Conservation (phyloP, 2,329 filamentous ascomycete species). For the Penicillium brevicompactum region DNA sequence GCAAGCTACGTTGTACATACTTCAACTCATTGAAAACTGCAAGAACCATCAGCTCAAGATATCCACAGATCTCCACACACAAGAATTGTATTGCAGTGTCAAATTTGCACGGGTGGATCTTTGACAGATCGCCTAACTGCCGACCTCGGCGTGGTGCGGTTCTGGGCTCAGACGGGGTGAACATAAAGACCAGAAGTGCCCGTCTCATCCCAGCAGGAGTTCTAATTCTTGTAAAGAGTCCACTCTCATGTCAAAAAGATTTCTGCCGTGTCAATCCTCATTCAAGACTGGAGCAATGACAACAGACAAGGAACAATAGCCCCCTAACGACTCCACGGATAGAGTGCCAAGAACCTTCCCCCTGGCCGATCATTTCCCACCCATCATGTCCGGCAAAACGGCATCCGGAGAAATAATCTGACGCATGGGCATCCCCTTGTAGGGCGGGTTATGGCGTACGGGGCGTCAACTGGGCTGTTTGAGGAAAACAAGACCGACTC, state of each 20-base stretch:
- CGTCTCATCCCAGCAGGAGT: not conserved
- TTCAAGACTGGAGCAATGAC: not conserved
- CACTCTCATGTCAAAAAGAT: not conserved
- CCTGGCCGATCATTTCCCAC: constrained; percentile 4
- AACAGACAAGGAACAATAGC: not conserved
- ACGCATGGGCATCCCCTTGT: not conserved
- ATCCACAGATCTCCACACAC: not conserved
- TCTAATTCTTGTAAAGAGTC: not conserved
- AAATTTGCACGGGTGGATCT: not conserved
- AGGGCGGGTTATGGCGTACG: not conserved
- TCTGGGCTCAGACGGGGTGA: not conserved
- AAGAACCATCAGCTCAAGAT: not conserved
- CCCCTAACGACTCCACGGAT: constrained; percentile 4
- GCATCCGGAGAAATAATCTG: not conserved
- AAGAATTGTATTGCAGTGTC: not conserved
- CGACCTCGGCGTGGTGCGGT: not conserved
- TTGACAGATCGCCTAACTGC: not conserved
- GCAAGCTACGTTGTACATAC: no score
- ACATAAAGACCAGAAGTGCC: not conserved
- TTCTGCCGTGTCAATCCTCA: constrained; percentile 6
- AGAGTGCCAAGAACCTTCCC: constrained; percentile 15
- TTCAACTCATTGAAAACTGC: not conserved
- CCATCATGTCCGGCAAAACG: not conserved
- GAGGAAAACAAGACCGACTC: constrained; percentile 9
- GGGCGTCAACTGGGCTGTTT: not conserved